A percentile compares a stretch with the other conserved stretches of the same genome.
These are phyloP conservation scores for Daedaleopsis nitida DNA, from an alignment of 768 basidiomycete genomes.

Conservation along the genomic window DNA sequence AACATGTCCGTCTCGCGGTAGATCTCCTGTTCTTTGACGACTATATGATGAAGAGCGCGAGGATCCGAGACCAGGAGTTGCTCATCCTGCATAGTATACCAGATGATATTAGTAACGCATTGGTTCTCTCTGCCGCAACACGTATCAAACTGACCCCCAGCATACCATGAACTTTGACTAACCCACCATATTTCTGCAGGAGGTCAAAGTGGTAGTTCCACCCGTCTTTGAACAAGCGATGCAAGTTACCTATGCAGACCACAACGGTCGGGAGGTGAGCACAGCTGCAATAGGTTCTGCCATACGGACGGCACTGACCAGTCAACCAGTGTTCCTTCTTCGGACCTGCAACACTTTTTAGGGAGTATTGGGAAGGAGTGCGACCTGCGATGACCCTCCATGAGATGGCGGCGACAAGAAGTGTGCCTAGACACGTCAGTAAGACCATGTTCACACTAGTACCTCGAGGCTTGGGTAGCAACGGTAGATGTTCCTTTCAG, in stretches of 20 bases:
- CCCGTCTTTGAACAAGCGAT: conserved; percentile 36
- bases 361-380: conserved; percentile 16
- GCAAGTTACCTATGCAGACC: conserved; percentile 33
- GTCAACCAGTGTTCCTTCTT: conserved; percentile 39
- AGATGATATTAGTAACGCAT: neutral
- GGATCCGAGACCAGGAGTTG: conserved; percentile 26
- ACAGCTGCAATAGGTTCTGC: neutral
- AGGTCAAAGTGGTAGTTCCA: conserved; percentile 34
- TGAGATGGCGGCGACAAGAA: conserved; percentile 17
- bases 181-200: conserved; percentile 36
- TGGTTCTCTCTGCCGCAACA: neutral
- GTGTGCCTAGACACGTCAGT: neutral
- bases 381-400: conserved; percentile 21
- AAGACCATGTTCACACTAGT: neutral
- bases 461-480: neutral
- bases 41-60: conserved; percentile 21
- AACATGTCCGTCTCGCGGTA: conserved; percentile 21
- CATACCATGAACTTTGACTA: conserved; percentile 36
- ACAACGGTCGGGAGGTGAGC: neutral
- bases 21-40: conserved; percentile 22
- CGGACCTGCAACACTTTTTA: conserved; percentile 33
- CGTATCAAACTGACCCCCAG: conserved; percentile 31
- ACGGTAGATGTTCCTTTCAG: neutral
- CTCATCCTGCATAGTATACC: conserved; percentile 2
- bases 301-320: conserved; percentile 20